Percentiles rank a stretch among this genome's conserved stretches.
These are phyloP conservation scores for Pythium dissotocum DNA, from an alignment of 352 stramenopile species.

Conservation along the genomic window DNA sequence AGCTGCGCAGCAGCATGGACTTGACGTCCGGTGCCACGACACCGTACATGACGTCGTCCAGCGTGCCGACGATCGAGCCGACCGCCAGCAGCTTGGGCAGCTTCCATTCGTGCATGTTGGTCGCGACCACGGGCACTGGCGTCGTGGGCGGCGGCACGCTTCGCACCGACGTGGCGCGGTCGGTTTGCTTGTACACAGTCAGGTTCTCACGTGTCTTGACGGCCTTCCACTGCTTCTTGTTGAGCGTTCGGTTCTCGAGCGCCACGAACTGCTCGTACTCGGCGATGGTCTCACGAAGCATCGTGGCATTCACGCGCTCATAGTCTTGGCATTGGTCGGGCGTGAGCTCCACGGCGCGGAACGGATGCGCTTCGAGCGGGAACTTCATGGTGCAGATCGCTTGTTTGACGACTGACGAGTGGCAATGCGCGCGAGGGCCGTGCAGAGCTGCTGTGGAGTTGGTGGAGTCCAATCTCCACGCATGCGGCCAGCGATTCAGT, in stretches of 20 bases:
- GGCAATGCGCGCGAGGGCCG: not conserved
- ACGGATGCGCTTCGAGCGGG: conserved; percentile 26
- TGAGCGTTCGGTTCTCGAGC: conserved; percentile 28
- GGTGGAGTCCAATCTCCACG: too few species aligned
- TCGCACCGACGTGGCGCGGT: not conserved
- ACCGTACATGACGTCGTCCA: conserved; percentile 45
- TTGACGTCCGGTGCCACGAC: conserved; percentile 47
- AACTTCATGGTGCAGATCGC: conserved; percentile 25
- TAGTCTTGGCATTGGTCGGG: conserved; percentile 21
- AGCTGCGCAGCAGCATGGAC: conserved; percentile 49
- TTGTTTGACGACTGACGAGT: not conserved
- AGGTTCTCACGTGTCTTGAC: conserved; percentile 38
- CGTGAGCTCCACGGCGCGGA: conserved; percentile 29
- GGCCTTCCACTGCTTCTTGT: conserved; percentile 33
- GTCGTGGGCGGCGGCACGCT: not conserved
- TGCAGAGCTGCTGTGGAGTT: not conserved
- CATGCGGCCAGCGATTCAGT: not conserved
- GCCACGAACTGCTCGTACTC: conserved; percentile 32
- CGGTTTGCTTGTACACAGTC: conserved; percentile 35
- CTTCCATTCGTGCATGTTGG: conserved; percentile 21
- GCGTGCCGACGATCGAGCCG: conserved; percentile 27
- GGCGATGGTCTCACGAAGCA: conserved; percentile 28
- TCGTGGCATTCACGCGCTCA: conserved; percentile 4
- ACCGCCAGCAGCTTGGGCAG: conserved; percentile 28
- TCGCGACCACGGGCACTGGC: not conserved